Percentiles rank a stretch among this genome's conserved stretches.
Conservation (phyloP, 352 stramenopile genomes). For the Aphanomyces euteiches region DNA sequence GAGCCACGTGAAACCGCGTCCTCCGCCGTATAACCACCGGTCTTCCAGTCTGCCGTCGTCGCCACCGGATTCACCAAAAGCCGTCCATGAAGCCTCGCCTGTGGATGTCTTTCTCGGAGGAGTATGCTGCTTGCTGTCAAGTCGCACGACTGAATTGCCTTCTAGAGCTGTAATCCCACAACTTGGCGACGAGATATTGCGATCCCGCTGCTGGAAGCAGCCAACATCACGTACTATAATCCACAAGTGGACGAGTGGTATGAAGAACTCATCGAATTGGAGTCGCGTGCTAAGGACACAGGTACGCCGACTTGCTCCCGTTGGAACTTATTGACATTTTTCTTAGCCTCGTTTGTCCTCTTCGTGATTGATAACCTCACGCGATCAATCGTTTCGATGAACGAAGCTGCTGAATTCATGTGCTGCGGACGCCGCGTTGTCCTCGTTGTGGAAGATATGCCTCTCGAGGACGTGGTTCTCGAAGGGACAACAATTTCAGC, state of each 20-base stretch:
- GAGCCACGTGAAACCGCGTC: background rate
- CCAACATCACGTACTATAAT: slow-evolving; percentile 78
- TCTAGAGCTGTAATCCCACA: slow-evolving; percentile 85
- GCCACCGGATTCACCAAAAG: background rate
- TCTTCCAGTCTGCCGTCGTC: slow-evolving; percentile 14
- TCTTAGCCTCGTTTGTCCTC: slow-evolving; percentile 64
- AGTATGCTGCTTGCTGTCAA: background rate
- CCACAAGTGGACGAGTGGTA: slow-evolving; percentile 88
- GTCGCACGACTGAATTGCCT: slow-evolving; percentile 47
- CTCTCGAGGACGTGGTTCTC: slow-evolving; percentile 39
- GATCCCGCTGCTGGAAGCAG: slow-evolving; percentile 65
- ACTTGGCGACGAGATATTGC: slow-evolving; percentile 78
- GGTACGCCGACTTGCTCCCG: background rate
- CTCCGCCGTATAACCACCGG: slow-evolving; percentile 8
- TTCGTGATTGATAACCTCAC: slow-evolving; percentile 83
- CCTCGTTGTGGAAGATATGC: slow-evolving; percentile 79
- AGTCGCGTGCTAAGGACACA: slow-evolving; percentile 74
- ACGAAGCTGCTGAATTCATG: slow-evolving; percentile 86
- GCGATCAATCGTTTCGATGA: slow-evolving; percentile 80
- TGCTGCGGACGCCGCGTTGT: slow-evolving; percentile 63
- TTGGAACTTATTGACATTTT: background rate
- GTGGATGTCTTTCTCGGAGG: slow-evolving; percentile 30
- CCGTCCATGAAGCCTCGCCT: background rate
- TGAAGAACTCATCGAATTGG: slow-evolving; percentile 76
- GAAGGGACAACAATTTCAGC: slow-evolving; percentile 50